Conservation (phyloP, 768 basidiomycete species). For the Agrocybe praecox region DNA sequence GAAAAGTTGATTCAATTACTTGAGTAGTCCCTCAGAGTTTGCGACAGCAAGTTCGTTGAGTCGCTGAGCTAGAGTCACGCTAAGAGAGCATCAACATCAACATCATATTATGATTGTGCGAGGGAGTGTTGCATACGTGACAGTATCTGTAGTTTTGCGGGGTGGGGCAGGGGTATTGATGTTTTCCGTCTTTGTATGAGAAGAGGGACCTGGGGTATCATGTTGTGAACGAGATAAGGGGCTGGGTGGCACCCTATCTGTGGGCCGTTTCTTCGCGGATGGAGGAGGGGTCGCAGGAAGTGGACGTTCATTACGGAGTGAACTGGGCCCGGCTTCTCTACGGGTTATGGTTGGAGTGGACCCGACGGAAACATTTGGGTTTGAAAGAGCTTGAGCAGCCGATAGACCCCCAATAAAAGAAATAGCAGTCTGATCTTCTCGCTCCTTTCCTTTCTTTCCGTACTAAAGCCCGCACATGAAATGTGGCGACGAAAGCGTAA, state of each 20-base stretch:
- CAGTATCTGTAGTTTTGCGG: constrained; percentile 44
- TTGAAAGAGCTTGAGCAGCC: constrained; percentile 39
- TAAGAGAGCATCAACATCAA: constrained; percentile 27
- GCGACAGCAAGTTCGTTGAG: constrained; percentile 80
- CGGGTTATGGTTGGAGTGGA: constrained; percentile 21
- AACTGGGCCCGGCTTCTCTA: constrained; percentile 24
- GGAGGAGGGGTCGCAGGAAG: constrained; percentile 22
- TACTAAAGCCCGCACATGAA: constrained; percentile 37
- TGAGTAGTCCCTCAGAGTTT: constrained; percentile 78
- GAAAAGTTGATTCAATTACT: constrained; percentile 43
- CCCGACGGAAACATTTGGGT: constrained; percentile 24
- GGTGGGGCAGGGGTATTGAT: constrained; percentile 16
- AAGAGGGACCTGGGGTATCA: constrained; percentile 6
- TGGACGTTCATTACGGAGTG: constrained; percentile 25
- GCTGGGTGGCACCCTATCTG: constrained; percentile 7
- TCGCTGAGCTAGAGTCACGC: constrained; percentile 77
- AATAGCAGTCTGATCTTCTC: constrained; percentile 36
- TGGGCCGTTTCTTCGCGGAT: constrained; percentile 15
- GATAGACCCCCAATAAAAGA: constrained; percentile 34
- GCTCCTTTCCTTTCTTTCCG: constrained; percentile 62
- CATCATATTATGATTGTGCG: neutral
- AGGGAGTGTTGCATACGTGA: constrained; percentile 48
- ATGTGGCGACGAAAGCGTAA: constrained; percentile 6
- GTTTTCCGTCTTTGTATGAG: constrained; percentile 14
- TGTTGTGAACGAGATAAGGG: constrained; percentile 10